Evolutionary conservation across 2,329 filamentous ascomycete species (phyloP).

Genomic region (Triangularia verruculosa): DNA sequence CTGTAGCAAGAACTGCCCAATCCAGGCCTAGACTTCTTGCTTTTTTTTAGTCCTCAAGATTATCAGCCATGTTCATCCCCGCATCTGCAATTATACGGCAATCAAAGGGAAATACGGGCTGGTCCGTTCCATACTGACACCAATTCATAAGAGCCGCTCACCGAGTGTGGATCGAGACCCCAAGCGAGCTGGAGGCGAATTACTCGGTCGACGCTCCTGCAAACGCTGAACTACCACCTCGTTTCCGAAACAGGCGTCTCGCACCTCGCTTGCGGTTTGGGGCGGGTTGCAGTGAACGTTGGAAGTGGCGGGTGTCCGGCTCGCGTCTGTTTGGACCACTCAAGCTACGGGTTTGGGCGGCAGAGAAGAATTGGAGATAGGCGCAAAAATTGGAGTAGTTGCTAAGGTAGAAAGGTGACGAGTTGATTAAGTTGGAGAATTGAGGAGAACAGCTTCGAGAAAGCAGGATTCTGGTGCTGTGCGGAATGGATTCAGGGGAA

Average conservation of each 20-base stretch:
- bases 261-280: background rate
- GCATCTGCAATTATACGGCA: background rate
- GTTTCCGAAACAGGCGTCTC: background rate
- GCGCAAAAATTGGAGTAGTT: background rate
- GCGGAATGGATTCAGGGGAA: background rate
- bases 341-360: background rate
- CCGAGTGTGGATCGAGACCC: slow-evolving; percentile 18
- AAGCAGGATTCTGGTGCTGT: background rate
- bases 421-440: background rate
- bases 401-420: background rate
- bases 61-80: background rate
- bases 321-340: background rate
- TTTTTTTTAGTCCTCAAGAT: no score
- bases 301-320: background rate
- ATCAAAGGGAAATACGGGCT: slow-evolving; percentile 11
- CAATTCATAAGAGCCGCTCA: slow-evolving; percentile 23
- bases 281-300: background rate
- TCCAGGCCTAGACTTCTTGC: background rate
- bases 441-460: background rate
- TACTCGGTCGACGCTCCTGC: background rate
- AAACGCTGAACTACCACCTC: background rate
- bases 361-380: background rate
- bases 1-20: background rate
- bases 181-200: background rate
- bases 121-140: slow-evolving; percentile 14